These are phyloP conservation scores for Neurospora hispaniola DNA, from an alignment of 495 filamentous ascomycete species.

Conservation along the genomic window DNA sequence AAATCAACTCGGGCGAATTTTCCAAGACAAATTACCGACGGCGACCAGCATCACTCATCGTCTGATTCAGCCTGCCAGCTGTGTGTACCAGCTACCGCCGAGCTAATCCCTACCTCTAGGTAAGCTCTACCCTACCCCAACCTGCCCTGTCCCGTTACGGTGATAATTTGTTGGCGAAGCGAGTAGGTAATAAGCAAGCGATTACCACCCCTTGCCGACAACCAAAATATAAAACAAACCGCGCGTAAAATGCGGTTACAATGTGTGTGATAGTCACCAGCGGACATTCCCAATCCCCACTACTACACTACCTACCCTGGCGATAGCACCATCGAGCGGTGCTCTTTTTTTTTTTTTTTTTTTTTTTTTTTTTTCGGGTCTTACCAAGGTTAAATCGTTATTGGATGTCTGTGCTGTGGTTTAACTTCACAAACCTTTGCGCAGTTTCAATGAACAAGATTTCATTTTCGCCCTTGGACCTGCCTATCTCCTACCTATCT, in stretches of 20 bases:
- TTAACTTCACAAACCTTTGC: neutral
- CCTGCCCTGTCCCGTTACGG: neutral
- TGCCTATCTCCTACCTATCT: neutral
- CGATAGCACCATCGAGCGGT: neutral
- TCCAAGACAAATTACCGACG: neutral
- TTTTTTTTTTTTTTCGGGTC: neutral
- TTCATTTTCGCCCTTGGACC: neutral
- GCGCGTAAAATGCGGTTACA: neutral
- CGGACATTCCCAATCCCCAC: neutral
- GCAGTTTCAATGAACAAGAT: neutral
- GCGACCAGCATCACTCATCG: neutral
- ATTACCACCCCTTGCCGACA: neutral
- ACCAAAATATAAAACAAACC: neutral
- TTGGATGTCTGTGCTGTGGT: neutral
- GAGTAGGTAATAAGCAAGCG: neutral
- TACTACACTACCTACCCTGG: neutral
- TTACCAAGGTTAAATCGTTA: neutral
- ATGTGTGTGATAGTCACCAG: neutral
- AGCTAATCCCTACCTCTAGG: neutral
- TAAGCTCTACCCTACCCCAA: no score
- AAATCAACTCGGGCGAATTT: neutral
- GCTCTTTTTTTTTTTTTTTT: neutral
- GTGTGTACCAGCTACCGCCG: neutral
- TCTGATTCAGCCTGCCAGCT: neutral
- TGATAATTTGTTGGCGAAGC: neutral